Percentiles rank a stretch among this genome's conserved stretches.
Evolutionary conservation across 2,329 filamentous ascomycete species (phyloP).

Genomic region (Epichloe brachyelytri): DNA sequence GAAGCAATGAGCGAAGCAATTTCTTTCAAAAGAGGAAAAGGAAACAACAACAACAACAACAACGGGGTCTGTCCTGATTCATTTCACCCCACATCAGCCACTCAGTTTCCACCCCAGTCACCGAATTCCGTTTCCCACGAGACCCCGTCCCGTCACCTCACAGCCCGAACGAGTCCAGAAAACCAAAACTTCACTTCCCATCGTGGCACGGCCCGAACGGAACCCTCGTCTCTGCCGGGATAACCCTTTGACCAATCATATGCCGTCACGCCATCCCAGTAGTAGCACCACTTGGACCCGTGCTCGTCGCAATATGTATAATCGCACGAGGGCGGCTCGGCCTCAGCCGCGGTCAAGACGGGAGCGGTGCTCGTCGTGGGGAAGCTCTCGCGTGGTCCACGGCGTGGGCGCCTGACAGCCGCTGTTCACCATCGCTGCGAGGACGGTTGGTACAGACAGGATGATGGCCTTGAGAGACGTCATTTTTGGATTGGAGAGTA

Average conservation of each 20-base stretch:
- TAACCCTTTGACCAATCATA: conserved; percentile 19
- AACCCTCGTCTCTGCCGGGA: conserved; percentile 24
- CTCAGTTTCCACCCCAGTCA: too few relatives aligned
- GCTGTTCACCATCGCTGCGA: neutral
- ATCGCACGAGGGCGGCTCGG: conserved; percentile 17
- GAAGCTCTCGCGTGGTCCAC: neutral
- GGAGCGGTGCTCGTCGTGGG: neutral
- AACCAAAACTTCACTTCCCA: neutral
- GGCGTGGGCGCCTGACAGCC: neutral
- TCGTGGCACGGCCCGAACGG: conserved; percentile 18
- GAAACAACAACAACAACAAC: too few relatives aligned
- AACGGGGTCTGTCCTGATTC: too few relatives aligned
- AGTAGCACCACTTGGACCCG: conserved; percentile 23
- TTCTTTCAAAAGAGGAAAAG: too few relatives aligned
- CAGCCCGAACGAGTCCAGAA: too few relatives aligned
- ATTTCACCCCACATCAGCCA: neutral
- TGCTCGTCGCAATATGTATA: conserved; percentile 22
- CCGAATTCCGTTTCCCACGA: too few relatives aligned
- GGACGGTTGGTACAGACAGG: neutral
- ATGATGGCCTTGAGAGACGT: too few relatives aligned
- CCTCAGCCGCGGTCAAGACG: conserved; percentile 1
- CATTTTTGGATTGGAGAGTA: too few relatives aligned
- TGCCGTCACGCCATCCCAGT: conserved; percentile 25
- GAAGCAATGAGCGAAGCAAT: neutral
- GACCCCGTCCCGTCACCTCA: too few relatives aligned